These are phyloP conservation scores for Angomonas deanei DNA, from an alignment of 208 protist species.

Conservation along the genomic window DNA sequence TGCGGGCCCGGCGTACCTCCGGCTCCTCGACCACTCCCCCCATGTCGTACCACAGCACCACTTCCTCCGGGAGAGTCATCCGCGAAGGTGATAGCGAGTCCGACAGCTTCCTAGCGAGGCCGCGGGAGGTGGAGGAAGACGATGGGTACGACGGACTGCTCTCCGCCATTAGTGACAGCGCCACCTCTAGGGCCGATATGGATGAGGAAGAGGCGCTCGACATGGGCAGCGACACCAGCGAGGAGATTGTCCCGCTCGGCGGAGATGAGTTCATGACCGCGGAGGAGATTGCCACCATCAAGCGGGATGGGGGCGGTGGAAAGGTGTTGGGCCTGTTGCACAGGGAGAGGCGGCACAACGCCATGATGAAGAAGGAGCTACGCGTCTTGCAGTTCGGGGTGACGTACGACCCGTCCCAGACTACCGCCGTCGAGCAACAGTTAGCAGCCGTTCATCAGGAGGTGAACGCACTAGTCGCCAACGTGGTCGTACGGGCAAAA, in stretches of 20 bases:
- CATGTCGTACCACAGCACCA: background rate
- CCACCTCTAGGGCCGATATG: background rate
- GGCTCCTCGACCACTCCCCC: background rate
- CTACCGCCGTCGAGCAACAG: constrained; percentile 35
- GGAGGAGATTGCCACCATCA: background rate
- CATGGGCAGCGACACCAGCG: background rate
- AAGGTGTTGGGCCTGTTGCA: constrained; percentile 14
- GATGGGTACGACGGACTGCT: background rate
- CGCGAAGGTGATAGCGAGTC: too few relatives aligned
- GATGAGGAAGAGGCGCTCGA: background rate
- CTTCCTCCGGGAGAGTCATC: too few relatives aligned
- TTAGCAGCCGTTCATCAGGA: constrained; percentile 51
- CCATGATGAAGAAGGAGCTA: constrained; percentile 50
- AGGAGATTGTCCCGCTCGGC: background rate
- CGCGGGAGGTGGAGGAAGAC: background rate
- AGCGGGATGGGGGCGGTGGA: background rate
- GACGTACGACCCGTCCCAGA: constrained; percentile 37
- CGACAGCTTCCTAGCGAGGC: too few relatives aligned
- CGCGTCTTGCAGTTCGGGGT: constrained; percentile 34
- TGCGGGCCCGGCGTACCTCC: background rate
- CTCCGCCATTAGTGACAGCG: background rate
- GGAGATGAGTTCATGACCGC: background rate
- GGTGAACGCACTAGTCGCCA: constrained; percentile 57
- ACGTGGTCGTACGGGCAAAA: constrained; percentile 50
- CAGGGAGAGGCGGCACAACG: constrained; percentile 41